Conservation (phyloP, 225 moss, liverwort and hornwort genomes). For the Bryoerythrophyllum caledonicum region DNA sequence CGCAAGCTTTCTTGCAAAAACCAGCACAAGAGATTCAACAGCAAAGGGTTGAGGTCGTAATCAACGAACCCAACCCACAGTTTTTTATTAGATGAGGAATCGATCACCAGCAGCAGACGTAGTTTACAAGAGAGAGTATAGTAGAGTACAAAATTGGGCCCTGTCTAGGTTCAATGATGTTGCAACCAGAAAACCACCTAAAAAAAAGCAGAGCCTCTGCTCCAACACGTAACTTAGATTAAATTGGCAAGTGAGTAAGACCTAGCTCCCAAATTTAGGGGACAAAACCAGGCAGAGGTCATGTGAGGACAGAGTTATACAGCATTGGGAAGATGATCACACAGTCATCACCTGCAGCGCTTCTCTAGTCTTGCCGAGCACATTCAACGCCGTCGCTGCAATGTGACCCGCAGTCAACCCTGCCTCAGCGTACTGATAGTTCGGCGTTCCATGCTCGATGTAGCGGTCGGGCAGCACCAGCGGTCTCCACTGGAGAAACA, state of each 20-base stretch:
- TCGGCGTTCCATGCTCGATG: constrained; percentile 76
- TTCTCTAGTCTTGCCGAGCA: constrained; percentile 61
- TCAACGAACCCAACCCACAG: neutral
- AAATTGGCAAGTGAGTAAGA: neutral
- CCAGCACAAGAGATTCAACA: neutral
- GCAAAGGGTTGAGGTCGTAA: neutral
- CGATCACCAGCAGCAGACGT: constrained; percentile 6
- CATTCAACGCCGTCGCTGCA: constrained; percentile 68
- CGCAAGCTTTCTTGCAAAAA: too few relatives aligned
- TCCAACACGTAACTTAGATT: constrained; percentile 22
- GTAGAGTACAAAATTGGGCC: constrained; percentile 37
- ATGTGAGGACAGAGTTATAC: neutral
- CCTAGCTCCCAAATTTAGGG: neutral
- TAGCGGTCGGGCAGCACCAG: constrained; percentile 75
- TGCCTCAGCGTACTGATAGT: constrained; percentile 71
- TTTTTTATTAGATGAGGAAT: neutral
- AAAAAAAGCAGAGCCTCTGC: constrained; percentile 2
- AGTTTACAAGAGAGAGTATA: constrained; percentile 33
- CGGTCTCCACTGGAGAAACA: constrained; percentile 77
- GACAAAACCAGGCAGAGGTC: neutral
- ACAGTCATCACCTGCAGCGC: constrained; percentile 55
- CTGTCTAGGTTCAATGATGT: neutral
- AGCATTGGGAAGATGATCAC: neutral
- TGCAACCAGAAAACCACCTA: neutral
- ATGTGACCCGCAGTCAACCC: constrained; percentile 71